Evolutionary conservation across 345 rosid species (phyloP).

Genomic region (Iberis pinnata): DNA sequence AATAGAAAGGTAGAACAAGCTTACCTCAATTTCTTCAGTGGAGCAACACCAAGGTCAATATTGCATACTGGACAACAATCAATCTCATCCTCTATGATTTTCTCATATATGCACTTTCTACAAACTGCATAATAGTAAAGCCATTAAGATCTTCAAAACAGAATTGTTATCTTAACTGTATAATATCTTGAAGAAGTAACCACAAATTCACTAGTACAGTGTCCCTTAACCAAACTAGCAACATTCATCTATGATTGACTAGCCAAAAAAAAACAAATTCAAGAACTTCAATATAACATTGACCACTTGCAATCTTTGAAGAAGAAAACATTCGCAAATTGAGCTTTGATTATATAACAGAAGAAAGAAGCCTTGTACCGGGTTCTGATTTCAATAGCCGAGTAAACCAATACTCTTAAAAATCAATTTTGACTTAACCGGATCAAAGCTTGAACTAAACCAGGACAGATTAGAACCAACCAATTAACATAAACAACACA

Average conservation of each 20-base stretch:
- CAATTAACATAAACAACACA: no score
- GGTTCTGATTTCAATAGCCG: no score
- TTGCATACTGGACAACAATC: slow-evolving; percentile 78
- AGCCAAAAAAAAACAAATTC: slow-evolving; percentile 9
- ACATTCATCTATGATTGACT: slow-evolving; percentile 11
- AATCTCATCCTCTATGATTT: slow-evolving; percentile 65
- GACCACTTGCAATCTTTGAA: slow-evolving; percentile 13
- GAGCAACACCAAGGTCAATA: slow-evolving; percentile 69
- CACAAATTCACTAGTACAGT: no score
- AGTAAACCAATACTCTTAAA: slow-evolving; percentile 4
- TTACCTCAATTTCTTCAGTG: slow-evolving; percentile 85
- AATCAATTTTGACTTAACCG: no score
- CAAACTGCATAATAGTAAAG: slow-evolving; percentile 58
- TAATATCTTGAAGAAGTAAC: no score
- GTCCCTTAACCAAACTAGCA: background rate
- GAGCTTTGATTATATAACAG: no score
- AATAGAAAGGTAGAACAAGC: slow-evolving; percentile 15
- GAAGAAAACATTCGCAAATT: slow-evolving; percentile 1
- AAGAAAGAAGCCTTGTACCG: no score
- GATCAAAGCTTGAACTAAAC: no score
- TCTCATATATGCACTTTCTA: slow-evolving; percentile 76
- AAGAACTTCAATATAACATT: slow-evolving; percentile 2
- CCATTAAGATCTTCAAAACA: no score
- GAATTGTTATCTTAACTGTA: no score
- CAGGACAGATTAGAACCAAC: no score